Conservation (phyloP, 192 early-diverging fungal genomes). For the Coemansia sp. region DNA sequence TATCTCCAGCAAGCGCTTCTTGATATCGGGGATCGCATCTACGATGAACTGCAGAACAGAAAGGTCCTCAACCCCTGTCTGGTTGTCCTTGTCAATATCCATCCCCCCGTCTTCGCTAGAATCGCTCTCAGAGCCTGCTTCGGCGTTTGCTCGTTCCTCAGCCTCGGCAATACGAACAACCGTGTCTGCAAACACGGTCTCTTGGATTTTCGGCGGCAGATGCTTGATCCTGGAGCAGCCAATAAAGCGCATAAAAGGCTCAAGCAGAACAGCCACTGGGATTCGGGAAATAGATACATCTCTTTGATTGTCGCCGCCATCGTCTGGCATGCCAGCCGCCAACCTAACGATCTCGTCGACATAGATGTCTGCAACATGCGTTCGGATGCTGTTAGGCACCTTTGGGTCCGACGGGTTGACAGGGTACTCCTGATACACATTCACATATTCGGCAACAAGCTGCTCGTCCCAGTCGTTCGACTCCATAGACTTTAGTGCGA, state of each 20-base stretch:
- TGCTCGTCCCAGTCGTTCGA: constrained; percentile 38
- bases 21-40: constrained; percentile 42
- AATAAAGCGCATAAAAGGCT: constrained; percentile 51
- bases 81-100: constrained; percentile 25
- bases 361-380: constrained; percentile 46
- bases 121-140: constrained; percentile 6
- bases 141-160: constrained; percentile 25
- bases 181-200: constrained; percentile 44
- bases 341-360: constrained; percentile 49
- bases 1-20: constrained; percentile 37
- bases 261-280: constrained; percentile 40
- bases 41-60: constrained; percentile 35
- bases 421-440: constrained; percentile 29
- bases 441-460: constrained; percentile 24
- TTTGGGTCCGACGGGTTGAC: constrained; percentile 31
- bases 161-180: constrained; percentile 53
- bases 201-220: constrained; percentile 36
- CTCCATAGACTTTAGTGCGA: constrained; percentile 33
- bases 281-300: constrained; percentile 16
- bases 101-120: background rate
- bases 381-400: constrained; percentile 40
- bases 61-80: constrained; percentile 37
- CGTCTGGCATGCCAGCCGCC: constrained; percentile 12
- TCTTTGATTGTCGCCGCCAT: constrained; percentile 7
- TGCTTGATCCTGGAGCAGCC: constrained; percentile 34